Base-by-base conservation (phyloP, 805 yeast genomes). In the Yarrowia hollandica region DNA sequence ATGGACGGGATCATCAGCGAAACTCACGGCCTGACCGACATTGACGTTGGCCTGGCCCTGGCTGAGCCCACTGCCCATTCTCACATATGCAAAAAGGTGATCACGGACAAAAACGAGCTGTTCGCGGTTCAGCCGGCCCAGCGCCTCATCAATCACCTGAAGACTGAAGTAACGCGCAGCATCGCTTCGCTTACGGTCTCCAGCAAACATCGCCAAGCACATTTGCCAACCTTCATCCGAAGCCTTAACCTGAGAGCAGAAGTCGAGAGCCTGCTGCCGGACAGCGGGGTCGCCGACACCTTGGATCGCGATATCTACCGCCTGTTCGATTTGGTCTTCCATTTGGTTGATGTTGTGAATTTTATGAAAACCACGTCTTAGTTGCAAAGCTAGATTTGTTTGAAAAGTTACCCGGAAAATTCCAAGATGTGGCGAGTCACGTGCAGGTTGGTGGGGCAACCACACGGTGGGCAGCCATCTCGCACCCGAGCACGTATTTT, bases 261-360 rank as follows among this genome's bases (percentile, higher is more conserved):
- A 79, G 41, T 72, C 71, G 42, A 79, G 70, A 11, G 82, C 82
- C 72, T 75, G 85, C 62, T 79, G 82, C 67, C 84, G 84, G 52
- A 89, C 74, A 37, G 68, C 75, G 14, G 78, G 74, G 69, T 86
- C 89, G 9, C 85, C 80, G 22, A 84, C 76, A 26, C 88, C 85
- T 70, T 83, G 82, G 58, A 87, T 80, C 7, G 96, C 96, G 63
- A 90, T 82, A 63, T 82, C 84, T 48, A 91, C 94, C 38, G 96
- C 97, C 74, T 89, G 94, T 71, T 82, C 89, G 67, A 91, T 85
- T 76, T 90, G 95, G 57, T 73, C 75, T 60, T 72, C 75, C 75
- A 42, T 33, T 41, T 33, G 38, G 44, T 18, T 50, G 58, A 21
- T n/a, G 41, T 18, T 5, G 58, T 34, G 34, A 25, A 14, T 52